Percentiles rank a stretch among this genome's conserved stretches.
These are phyloP conservation scores for Aspergillus sp. DNA, from an alignment of 2,329 filamentous ascomycete genomes.

Conservation along the genomic window DNA sequence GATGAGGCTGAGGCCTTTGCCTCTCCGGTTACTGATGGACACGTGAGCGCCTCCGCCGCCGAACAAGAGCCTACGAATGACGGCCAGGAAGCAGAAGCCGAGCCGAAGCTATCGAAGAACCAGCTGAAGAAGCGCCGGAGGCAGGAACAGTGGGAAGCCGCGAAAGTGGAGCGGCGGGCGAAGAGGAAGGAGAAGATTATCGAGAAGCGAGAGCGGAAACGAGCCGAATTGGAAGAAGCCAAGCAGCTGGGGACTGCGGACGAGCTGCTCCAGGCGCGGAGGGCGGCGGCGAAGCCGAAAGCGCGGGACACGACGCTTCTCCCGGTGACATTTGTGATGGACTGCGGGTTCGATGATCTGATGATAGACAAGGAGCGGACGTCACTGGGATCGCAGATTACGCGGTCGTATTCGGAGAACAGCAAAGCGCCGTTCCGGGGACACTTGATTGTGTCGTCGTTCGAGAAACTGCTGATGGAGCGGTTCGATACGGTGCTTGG, in stretches of 20 bases:
- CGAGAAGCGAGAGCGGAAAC: slow-evolving; percentile 44
- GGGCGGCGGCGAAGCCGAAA: slow-evolving; percentile 15
- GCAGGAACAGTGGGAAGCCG: slow-evolving; percentile 65
- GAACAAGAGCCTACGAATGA: slow-evolving; percentile 1
- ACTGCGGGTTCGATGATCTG: slow-evolving; percentile 83
- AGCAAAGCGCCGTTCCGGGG: slow-evolving; percentile 55
- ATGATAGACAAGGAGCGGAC: slow-evolving; percentile 83
- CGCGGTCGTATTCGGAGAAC: slow-evolving; percentile 83
- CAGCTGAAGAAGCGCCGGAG: slow-evolving; percentile 70
- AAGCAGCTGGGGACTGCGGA: slow-evolving; percentile 17
- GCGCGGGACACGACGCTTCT: slow-evolving; percentile 44
- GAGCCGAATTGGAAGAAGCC: slow-evolving; percentile 29
- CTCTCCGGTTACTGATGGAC: slow-evolving; percentile 1
- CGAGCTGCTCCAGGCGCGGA: slow-evolving; percentile 14
- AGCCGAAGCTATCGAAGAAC: slow-evolving; percentile 62
- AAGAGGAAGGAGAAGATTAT: slow-evolving; percentile 49
- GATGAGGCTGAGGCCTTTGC: slow-evolving; percentile 1
- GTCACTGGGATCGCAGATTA: slow-evolving; percentile 75
- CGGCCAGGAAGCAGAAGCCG: slow-evolving; percentile 3
- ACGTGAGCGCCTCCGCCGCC: slow-evolving; percentile 2
- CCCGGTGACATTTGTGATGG: slow-evolving; percentile 72
- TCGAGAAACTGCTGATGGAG: slow-evolving; percentile 61
- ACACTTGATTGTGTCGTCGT: slow-evolving; percentile 69
- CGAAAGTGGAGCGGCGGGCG: slow-evolving; percentile 50
- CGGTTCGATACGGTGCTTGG: slow-evolving; percentile 69